Conservation (phyloP, 345 rosid genomes). For the Laguncularia racemosa region DNA sequence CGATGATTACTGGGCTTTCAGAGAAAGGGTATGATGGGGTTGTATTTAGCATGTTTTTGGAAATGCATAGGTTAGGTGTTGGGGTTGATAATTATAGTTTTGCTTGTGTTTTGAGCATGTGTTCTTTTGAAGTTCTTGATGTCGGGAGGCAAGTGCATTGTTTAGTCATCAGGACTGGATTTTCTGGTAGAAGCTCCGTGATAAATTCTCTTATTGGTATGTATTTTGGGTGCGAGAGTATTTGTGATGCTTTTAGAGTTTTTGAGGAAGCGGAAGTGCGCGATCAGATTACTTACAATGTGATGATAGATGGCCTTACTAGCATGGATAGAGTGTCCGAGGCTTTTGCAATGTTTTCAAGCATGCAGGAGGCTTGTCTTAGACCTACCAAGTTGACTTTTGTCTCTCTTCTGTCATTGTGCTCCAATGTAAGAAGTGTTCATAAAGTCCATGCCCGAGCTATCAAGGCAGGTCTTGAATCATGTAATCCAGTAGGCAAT, state of each 20-base stretch:
- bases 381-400: conserved; percentile 56
- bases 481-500: conserved; percentile 47
- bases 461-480: conserved; percentile 49
- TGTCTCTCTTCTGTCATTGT: conserved; percentile 47
- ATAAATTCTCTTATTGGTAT: conserved; percentile 57
- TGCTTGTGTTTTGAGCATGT: conserved; percentile 55
- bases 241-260: conserved; percentile 28
- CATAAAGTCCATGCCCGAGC: conserved; percentile 41
- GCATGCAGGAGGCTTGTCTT: conserved; percentile 42
- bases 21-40: conserved; percentile 37
- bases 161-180: conserved; percentile 49
- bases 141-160: conserved; percentile 62
- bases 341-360: conserved; percentile 28
- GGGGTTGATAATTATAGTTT: conserved; percentile 58
- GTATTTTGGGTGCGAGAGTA: conserved; percentile 41
- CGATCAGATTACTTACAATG: conserved; percentile 63
- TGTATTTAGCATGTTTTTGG: conserved; percentile 41
- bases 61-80: conserved; percentile 50
- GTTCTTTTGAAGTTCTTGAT: conserved; percentile 27
- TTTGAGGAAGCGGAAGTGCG: conserved; percentile 42
- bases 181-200: conserved; percentile 36
- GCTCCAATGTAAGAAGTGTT: conserved; percentile 27
- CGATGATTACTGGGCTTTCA: conserved; percentile 64
- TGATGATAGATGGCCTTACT: conserved; percentile 57
- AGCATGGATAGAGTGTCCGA: conserved; percentile 29